Evolutionary conservation across 2,329 filamentous ascomycete genomes (phyloP), one percentile per base, ranked within the genome.

Genomic region (Sclerotinia trifoliorum): DNA sequence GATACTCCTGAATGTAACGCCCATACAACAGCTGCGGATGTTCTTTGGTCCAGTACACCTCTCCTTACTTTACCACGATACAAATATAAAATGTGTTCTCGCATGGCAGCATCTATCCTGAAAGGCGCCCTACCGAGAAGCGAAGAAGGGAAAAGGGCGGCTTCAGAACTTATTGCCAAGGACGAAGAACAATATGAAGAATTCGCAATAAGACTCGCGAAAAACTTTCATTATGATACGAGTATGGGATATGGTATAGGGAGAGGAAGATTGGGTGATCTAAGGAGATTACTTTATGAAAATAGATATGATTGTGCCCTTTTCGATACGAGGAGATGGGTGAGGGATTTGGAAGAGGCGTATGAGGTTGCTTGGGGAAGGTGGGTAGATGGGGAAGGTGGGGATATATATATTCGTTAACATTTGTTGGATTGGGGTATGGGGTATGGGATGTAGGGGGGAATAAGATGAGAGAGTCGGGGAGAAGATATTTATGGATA

Each of bases 1-100:
- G 95, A 99, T 79, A 99, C 95, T 0, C 94, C 95, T 1, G 95
- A 99, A 79, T 99, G 95, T 80, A 99, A 99, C 77, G 95, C 94
- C 1, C 95, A 99, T 79, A 99, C 95, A 0, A 99, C 95, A 1
- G 95, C 95, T 2, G 96, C 95, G 17, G 95, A 99, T 76, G 90
- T 98, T 1, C 83, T 99, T 8, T 99, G 95, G 95, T 96, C 92
- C 65, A 96, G 94, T 74, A 98, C 95, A 0, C 95, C 95, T 6
- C 82, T 99, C 29, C 83, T 99, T 39, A 99, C 95, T 0, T 83
- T 95, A 42, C 94, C 95, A 15, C 87, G 95, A 48, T 97, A 98
- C 78, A 87, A 91, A 63, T 97, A 97, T 81, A 99, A 99, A 80
- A 99, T 99, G 95, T 99, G 95, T 79, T 96, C 93, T 55, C 91